Conservation (phyloP, 176 grass and related monocot genomes). For the Carex myosuroides region DNA sequence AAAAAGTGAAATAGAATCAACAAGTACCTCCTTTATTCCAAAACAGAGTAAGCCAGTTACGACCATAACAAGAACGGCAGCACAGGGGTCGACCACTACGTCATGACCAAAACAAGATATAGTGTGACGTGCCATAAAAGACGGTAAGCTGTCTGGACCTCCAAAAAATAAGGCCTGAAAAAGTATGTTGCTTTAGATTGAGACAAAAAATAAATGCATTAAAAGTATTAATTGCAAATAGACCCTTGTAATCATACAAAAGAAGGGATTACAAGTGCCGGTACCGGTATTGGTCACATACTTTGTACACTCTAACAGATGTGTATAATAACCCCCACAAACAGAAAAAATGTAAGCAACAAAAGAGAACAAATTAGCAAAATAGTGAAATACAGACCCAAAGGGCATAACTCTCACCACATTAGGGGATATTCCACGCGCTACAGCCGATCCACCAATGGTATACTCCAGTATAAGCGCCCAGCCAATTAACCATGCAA, state of each 20-base stretch:
- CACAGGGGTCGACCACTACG: conserved; percentile 81
- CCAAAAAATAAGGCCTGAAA: conserved; percentile 94
- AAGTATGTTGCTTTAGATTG: neutral
- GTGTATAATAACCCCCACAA: conserved; percentile 14
- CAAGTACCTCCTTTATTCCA: conserved; percentile 85
- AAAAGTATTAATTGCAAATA: neutral
- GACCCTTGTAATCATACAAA: neutral
- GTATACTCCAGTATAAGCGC: conserved; percentile 90
- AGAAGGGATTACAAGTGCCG: neutral
- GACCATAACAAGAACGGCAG: conserved; percentile 58
- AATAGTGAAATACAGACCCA: neutral
- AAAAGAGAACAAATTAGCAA: neutral
- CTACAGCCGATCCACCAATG: conserved; percentile 93
- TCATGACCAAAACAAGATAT: conserved; percentile 46
- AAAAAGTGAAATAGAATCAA: conserved; percentile 19
- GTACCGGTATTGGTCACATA: neutral
- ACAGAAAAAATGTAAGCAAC: neutral
- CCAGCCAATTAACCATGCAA: conserved; percentile 99
- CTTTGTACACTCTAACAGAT: neutral
- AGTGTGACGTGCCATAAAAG: conserved; percentile 74
- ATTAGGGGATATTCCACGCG: conserved; percentile 93
- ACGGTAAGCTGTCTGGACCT: conserved; percentile 71
- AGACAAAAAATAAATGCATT: conserved; percentile 7
- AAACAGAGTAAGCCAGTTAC: conserved; percentile 62
- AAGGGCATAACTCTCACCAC: conserved; percentile 46